Conservation (phyloP, 495 filamentous ascomycete species). For the Hypoxylon lienhwacheense region DNA sequence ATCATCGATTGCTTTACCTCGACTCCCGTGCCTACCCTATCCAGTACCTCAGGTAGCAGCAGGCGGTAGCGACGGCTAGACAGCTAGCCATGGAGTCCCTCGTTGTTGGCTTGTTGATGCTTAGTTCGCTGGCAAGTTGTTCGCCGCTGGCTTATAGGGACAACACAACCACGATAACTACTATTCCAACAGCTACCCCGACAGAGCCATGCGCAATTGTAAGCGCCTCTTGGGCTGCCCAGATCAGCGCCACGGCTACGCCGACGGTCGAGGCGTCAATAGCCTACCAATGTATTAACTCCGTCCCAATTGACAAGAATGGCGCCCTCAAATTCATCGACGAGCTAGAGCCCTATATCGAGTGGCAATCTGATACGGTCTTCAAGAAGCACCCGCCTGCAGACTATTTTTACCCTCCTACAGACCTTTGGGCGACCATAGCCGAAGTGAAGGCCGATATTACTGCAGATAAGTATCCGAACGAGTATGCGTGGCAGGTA, state of each 20-base stretch:
- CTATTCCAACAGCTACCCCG: conserved; percentile 24
- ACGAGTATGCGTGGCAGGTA: conserved; percentile 47
- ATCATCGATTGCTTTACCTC: conserved; percentile 4
- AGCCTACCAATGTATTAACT: conserved; percentile 50
- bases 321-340: conserved; percentile 46
- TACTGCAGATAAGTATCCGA: conserved; percentile 43
- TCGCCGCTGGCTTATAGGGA: conserved; percentile 11
- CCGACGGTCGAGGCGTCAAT: conserved; percentile 45
- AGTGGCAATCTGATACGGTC: conserved; percentile 49
- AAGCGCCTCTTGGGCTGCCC: conserved; percentile 44
- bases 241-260: conserved; percentile 36
- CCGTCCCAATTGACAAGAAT: conserved; percentile 48
- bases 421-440: conserved; percentile 48
- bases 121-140: conserved; percentile 16
- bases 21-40: not conserved
- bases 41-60: conserved; percentile 6
- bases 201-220: conserved; percentile 47
- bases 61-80: conserved; percentile 1
- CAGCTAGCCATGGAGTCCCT: conserved; percentile 26
- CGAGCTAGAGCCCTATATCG: conserved; percentile 45
- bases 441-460: conserved; percentile 42
- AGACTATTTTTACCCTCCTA: conserved; percentile 49
- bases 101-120: conserved; percentile 13
- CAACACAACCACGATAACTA: conserved; percentile 29
- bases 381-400: conserved; percentile 48